Percentiles rank a stretch among this genome's conserved stretches.
Evolutionary conservation across 192 early-diverging fungal genomes (phyloP).

Genomic region (Backusella luteola): DNA sequence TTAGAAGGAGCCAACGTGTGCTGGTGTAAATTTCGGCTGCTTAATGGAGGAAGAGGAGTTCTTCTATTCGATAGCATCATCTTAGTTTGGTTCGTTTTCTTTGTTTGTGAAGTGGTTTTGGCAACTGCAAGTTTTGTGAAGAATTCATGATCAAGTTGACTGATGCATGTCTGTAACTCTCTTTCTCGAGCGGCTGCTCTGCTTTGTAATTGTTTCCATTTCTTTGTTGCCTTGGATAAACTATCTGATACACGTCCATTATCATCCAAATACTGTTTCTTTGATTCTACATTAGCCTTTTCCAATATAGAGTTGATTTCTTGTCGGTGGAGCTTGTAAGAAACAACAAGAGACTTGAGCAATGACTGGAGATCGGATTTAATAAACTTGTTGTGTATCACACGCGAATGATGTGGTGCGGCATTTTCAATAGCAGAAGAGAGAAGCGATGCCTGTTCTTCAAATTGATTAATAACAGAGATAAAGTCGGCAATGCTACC

Average conservation of each 20-base stretch:
- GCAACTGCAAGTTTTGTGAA: constrained; percentile 33
- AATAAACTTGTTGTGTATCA: constrained; percentile 28
- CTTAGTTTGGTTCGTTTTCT: neutral
- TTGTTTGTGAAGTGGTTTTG: constrained; percentile 12
- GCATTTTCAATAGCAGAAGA: constrained; percentile 29
- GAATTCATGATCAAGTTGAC: constrained; percentile 33
- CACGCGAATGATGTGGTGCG: constrained; percentile 24
- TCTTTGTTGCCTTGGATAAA: constrained; percentile 38
- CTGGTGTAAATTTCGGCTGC: neutral
- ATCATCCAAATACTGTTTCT: constrained; percentile 7
- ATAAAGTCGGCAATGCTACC: constrained; percentile 26
- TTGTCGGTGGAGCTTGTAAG: constrained; percentile 26
- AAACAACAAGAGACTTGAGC: constrained; percentile 23
- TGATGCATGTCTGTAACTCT: constrained; percentile 41
- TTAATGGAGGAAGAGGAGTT: neutral
- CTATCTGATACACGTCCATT: constrained; percentile 36
- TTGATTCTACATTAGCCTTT: neutral
- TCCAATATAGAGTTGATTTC: constrained; percentile 16
- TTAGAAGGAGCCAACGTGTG: neutral
- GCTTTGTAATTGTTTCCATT: constrained; percentile 46
- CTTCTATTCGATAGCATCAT: neutral
- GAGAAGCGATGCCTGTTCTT: constrained; percentile 26
- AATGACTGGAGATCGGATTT: constrained; percentile 34
- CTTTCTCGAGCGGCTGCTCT: constrained; percentile 43
- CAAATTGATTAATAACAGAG: constrained; percentile 33